Conservation (phyloP, 2,329 filamentous ascomycete species). For the Niveomyces coronatus region DNA sequence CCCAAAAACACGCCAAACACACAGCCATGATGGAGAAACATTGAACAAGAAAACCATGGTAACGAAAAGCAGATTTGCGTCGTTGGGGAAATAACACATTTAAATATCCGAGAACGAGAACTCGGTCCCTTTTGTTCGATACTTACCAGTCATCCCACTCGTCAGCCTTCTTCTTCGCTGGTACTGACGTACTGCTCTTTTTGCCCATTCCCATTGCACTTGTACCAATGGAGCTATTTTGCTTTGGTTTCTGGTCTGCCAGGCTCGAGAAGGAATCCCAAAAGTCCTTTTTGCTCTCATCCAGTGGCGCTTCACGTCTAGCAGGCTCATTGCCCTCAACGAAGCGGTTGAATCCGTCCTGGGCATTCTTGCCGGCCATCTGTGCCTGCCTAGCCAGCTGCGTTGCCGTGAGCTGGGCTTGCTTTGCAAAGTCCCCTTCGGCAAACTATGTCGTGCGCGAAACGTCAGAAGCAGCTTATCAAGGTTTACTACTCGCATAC, state of each 20-base stretch:
- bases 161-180: conserved; percentile 39
- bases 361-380: conserved; percentile 62
- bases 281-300: conserved; percentile 68
- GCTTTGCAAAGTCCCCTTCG: conserved; percentile 65
- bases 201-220: conserved; percentile 48
- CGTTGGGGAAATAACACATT: not conserved
- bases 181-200: conserved; percentile 21
- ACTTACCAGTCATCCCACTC: conserved; percentile 57
- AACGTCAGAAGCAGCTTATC: too few species aligned
- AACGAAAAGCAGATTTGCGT: not conserved
- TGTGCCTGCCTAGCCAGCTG: conserved; percentile 57
- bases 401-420: conserved; percentile 50
- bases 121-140: not conserved
- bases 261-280: conserved; percentile 82
- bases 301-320: conserved; percentile 31
- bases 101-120: not conserved
- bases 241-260: conserved; percentile 37
- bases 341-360: conserved; percentile 74
- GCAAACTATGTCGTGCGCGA: conserved; percentile 67
- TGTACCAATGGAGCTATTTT: conserved; percentile 44
- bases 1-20: conserved; percentile 8
- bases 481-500: too few species aligned
- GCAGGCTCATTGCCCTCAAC: conserved; percentile 59
- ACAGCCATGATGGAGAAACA: conserved; percentile 3
- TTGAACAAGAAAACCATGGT: not conserved